Base-by-base conservation (phyloP, 192 early-diverging fungal species). In the Coemansia sp. region DNA sequence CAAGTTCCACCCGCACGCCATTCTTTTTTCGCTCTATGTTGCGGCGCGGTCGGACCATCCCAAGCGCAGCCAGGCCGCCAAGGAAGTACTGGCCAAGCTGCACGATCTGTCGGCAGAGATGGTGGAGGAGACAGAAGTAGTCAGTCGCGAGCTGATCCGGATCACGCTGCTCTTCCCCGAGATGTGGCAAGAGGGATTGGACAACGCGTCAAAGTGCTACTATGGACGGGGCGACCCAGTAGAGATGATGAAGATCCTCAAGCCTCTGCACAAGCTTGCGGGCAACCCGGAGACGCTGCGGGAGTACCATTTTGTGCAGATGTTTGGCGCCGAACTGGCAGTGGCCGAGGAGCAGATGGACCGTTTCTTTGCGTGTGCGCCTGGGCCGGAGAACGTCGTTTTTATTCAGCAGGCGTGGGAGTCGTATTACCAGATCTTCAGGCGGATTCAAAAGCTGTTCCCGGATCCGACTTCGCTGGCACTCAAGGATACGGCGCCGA, bases 151-250 rank as follows among this genome's bases (percentile, higher is more conserved):
- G 57, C 86, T 98, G 10, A 95, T 97, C 67, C 86, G 94, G 26
- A 91, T 95, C 1, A 94, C 96, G 3, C 92, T 94, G 58, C 72
- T 95, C 6, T 95, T 93, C 91, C 91, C 93, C 22, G 96, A 98
- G 68, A 90, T 94, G 89, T 98, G 96, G 95, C 86, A 90, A 53
- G 92, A 95, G 56, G 93, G 90, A 3, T 67, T 98, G 4, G 93
- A 95, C 50, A 91, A 94, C 40, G 94, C 93, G 0, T 92, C 88
- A 2, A 69, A 87, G 29, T 63, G 88, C 8, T 95, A 93, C 53
- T 95, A 88, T 63, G 85, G 85, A 14, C 80, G 85, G 9, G 85
- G 88, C 39, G 90, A 96, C 43, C 83, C 88, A 3, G 88, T 92
- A 17, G 92, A 87, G n/a, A 96, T 96, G 92, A 85, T 94, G 76